These are phyloP conservation scores for Podaxis sp. DNA, from an alignment of 768 basidiomycete species.

Conservation along the genomic window DNA sequence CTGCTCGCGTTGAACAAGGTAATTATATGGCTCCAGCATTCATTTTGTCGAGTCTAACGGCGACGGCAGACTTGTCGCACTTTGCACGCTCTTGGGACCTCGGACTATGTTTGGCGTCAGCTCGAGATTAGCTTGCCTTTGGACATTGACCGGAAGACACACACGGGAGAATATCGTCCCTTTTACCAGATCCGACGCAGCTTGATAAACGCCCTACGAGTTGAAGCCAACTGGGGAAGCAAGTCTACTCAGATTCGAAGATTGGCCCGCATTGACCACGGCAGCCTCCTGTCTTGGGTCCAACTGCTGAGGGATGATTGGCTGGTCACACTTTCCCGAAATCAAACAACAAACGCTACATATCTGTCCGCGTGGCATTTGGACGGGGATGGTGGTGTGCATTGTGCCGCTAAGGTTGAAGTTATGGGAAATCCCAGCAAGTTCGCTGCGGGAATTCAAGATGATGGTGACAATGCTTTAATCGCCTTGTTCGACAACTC, in stretches of 20 bases:
- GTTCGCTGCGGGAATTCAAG: constrained; percentile 11
- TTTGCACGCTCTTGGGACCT: constrained; percentile 45
- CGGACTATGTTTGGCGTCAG: constrained; percentile 55
- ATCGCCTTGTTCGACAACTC: neutral
- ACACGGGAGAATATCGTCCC: constrained; percentile 26
- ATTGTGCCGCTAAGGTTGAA: constrained; percentile 10
- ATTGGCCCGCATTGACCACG: constrained; percentile 35
- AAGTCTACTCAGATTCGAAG: constrained; percentile 33
- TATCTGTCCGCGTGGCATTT: constrained; percentile 14
- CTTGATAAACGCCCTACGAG: constrained; percentile 41
- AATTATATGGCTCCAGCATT: constrained; percentile 10
- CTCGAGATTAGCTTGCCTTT: constrained; percentile 45
- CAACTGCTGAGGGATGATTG: constrained; percentile 46
- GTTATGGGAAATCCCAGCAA: constrained; percentile 3
- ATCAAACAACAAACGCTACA: constrained; percentile 2
- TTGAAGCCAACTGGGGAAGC: constrained; percentile 52
- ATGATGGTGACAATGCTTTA: neutral
- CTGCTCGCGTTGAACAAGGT: constrained; percentile 51
- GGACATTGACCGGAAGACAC: constrained; percentile 33
- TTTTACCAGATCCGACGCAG: constrained; percentile 36
- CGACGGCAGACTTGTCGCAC: constrained; percentile 53
- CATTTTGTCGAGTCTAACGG: constrained; percentile 7
- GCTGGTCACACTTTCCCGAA: constrained; percentile 41
- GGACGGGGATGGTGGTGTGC: neutral
- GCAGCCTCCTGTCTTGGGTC: constrained; percentile 44